Base-by-base conservation (phyloP, 2,329 filamentous ascomycete genomes). In the Cucurbitaria berberidis region DNA sequence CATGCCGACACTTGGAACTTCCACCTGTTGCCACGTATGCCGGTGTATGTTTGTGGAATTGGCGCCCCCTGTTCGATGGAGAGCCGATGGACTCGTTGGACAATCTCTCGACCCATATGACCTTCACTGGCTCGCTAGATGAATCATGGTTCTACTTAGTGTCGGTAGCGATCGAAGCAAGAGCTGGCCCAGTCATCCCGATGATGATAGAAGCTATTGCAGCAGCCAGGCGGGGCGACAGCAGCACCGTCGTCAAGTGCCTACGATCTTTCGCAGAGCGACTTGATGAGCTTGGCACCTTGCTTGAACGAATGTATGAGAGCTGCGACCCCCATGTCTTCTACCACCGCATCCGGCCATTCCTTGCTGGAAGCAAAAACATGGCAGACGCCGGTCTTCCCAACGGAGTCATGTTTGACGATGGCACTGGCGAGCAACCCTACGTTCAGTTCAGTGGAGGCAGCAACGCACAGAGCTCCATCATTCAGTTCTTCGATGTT, bases 91-190 rank as follows among this genome's bases (percentile, higher is more conserved):
- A 96, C 69, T 86, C 86, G 59, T 82, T 98, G 40, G 88, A 95
- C 69, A 98, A 99, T 67, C 83, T 99, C 50, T 87, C 91, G 35
- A 95, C 91, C 2, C 82, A 98, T 55, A 86, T 87, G 67, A 97
- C 95, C 15, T 96, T 97, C 70, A 98, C 95, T 15, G 95, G 95
- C 45, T 93, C 92, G 7, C 81, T 96, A 49, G 95, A 99, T 72
- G 95, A 99, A 78, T 96, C 95, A 58, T 99, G 95, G 95, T 99
- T 99, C 73, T 99, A 98, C 73, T 82, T 99, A 11, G 86, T 98
- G 46, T 97, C 92, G 0, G 90, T 97, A 3, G 95, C 93, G 57
- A 97, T 99, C 60, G 95, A 99, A 77, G 92, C 93, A 48, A 88
- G 91, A 50, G 93, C 91, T 22, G 95, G 88, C 0, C 90, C 92